Evolutionary conservation across 805 yeast species (phyloP), one percentile per base, ranked within the genome.

Genomic region (Wickerhamomyces alni): DNA sequence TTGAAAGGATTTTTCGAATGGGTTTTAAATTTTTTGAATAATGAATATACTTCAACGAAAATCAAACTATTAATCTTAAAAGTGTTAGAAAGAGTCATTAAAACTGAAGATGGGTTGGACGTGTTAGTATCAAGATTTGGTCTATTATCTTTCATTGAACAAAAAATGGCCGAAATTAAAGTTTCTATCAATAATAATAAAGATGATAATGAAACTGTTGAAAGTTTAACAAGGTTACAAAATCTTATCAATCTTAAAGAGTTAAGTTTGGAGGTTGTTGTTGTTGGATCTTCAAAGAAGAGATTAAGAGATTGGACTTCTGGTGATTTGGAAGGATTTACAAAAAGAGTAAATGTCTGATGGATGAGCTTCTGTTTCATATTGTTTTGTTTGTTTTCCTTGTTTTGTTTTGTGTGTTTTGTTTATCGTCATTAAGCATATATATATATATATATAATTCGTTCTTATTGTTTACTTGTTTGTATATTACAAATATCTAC

Each of bases 1-100:
- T 65, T 62, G 36, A 70, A 65, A 39, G 80, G 79, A 7, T 69
- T 82, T 3, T 58, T 87, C 40, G 96, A 87, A 47, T 78, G 87
- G 80, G 45, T 75, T 2, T 48, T 82, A 52, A 77, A 78, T 42
- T 59, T 82, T 39, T 46, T 63, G 28, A 69, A 69, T 43, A 69
- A 80, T 7, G 80, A 82, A 26, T 77, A 69, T 47, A 43, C 69
- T 19, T 13, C 26, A 4, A 5, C n/a, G 7, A 31, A 19, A 17
- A 13, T 31, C 17, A 18, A 31, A 21, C 26, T 31, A 19, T 12
- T 6, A 12, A n/a, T 31, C 9, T 31, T 31, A 19, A 31, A 17
- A 19, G 13, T 31, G 5, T 8, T 31, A 13, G 34, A 31, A 18
- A 31, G 19, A 12, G 13, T 21, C 10, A 13, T 31, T 8, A 31